Evolutionary conservation across 2,329 filamentous ascomycete species (phyloP).

Genomic region (Fusarium metavorans): DNA sequence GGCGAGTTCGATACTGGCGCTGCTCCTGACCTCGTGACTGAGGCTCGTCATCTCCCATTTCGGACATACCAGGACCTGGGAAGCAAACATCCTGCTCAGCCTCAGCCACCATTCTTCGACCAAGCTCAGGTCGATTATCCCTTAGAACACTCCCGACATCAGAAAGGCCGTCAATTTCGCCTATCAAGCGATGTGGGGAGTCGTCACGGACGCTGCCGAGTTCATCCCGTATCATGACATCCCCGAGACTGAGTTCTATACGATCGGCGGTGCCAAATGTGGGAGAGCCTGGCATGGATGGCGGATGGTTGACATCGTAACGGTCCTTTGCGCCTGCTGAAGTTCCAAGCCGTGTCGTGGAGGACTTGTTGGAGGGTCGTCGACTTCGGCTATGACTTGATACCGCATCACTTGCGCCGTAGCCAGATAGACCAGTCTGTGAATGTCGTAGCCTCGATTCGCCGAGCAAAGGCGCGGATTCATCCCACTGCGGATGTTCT

Average conservation of each 20-base stretch:
- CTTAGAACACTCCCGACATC: constrained; percentile 42
- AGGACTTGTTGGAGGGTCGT: constrained; percentile 64
- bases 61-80: constrained; percentile 78
- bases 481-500: constrained; percentile 58
- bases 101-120: constrained; percentile 67
- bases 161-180: constrained; percentile 50
- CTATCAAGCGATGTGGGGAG: constrained; percentile 45
- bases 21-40: constrained; percentile 58
- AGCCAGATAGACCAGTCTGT: constrained; percentile 48
- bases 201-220: constrained; percentile 55
- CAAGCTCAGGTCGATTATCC: constrained; percentile 46
- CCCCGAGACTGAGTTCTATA: constrained; percentile 70
- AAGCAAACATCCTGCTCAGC: constrained; percentile 94
- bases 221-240: constrained; percentile 78
- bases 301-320: constrained; percentile 77
- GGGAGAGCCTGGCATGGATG: constrained; percentile 74
- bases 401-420: constrained; percentile 58
- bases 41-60: constrained; percentile 82
- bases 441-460: constrained; percentile 44
- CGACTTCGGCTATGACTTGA: constrained; percentile 54
- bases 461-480: constrained; percentile 67
- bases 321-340: constrained; percentile 54
- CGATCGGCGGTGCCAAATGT: constrained; percentile 61
- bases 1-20: constrained; percentile 56
- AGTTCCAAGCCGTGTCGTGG: constrained; percentile 56